Conservation (phyloP, 345 rosid genomes). For the Mercurialis annua region DNA sequence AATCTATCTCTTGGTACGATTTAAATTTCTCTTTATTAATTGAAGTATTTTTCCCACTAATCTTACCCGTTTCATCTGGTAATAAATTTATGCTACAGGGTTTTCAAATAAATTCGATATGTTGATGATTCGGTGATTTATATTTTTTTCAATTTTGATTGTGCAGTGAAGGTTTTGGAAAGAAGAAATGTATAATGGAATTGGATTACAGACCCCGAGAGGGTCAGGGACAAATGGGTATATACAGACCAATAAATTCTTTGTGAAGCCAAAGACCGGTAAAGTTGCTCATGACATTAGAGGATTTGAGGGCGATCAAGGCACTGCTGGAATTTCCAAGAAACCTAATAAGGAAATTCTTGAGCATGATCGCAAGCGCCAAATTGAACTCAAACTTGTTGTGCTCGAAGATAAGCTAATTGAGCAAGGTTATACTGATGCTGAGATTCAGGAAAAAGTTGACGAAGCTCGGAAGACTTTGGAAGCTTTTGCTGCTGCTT, state of each 20-base stretch:
- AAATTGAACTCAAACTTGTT: conserved; percentile 80
- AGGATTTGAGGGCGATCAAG: conserved; percentile 76
- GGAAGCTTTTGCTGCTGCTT: conserved; percentile 55
- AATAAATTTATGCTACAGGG: neutral
- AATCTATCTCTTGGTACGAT: too few species aligned
- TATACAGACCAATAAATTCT: conserved; percentile 82
- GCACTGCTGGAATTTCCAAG: conserved; percentile 78
- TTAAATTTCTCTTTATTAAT: too few species aligned
- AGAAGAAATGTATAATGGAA: conserved; percentile 79
- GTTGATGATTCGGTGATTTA: too few species aligned
- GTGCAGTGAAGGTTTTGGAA: neutral
- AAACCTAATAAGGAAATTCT: conserved; percentile 82
- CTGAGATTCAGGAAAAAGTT: conserved; percentile 80
- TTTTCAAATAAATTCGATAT: neutral
- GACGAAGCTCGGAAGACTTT: conserved; percentile 62
- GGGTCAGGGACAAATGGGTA: conserved; percentile 99
- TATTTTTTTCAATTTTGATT: neutral
- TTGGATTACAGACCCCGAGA: conserved; percentile 84
- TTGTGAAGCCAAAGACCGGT: conserved; percentile 66
- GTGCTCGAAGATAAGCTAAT: conserved; percentile 74
- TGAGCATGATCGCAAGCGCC: conserved; percentile 91
- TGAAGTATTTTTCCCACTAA: too few species aligned
- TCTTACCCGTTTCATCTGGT: neutral
- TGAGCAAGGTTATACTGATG: conserved; percentile 77
- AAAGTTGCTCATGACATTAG: conserved; percentile 50